phyloP scores from a whole-genome alignment of 2,329 filamentous ascomycete species.

The Coccinonectria pachysandricola region DNA sequence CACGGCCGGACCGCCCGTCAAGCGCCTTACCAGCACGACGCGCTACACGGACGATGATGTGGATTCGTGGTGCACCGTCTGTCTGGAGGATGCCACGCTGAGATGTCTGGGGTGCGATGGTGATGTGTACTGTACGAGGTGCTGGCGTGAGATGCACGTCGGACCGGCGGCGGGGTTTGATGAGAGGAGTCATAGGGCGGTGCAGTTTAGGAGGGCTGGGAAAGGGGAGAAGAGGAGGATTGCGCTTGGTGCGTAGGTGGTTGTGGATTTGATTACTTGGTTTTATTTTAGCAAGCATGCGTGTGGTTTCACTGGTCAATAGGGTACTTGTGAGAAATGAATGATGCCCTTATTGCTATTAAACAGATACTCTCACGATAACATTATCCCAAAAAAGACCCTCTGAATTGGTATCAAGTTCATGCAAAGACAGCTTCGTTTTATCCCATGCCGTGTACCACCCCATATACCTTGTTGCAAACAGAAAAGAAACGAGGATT shows the following conservation, averaged over 20 bases:
- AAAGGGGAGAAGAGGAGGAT: slow-evolving; percentile 25
- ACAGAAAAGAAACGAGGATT: no score
- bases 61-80: slow-evolving; percentile 73
- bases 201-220: slow-evolving; percentile 39
- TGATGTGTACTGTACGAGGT: slow-evolving; percentile 65
- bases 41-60: slow-evolving; percentile 59
- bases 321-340: no score
- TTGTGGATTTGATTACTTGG: slow-evolving; percentile 1
- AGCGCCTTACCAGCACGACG: slow-evolving; percentile 28
- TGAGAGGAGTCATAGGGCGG: slow-evolving; percentile 58
- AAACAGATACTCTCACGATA: no score
- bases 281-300: no score
- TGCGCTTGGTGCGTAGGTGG: slow-evolving; percentile 25
- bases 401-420: no score
- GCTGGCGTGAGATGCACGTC: slow-evolving; percentile 74
- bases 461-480: slow-evolving; percentile 4
- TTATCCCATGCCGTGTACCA: slow-evolving; percentile 2
- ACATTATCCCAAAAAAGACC: no score
- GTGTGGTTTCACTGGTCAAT: no score
- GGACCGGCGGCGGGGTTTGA: slow-evolving; percentile 60
- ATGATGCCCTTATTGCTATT: no score
- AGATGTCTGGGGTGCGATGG: slow-evolving; percentile 61
- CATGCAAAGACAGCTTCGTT: slow-evolving; percentile 3
- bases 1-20: slow-evolving; percentile 27
- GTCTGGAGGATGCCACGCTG: slow-evolving; percentile 66